phyloP scores from a whole-genome alignment of 345 rosid species.

The Moricandia arvensis region DNA sequence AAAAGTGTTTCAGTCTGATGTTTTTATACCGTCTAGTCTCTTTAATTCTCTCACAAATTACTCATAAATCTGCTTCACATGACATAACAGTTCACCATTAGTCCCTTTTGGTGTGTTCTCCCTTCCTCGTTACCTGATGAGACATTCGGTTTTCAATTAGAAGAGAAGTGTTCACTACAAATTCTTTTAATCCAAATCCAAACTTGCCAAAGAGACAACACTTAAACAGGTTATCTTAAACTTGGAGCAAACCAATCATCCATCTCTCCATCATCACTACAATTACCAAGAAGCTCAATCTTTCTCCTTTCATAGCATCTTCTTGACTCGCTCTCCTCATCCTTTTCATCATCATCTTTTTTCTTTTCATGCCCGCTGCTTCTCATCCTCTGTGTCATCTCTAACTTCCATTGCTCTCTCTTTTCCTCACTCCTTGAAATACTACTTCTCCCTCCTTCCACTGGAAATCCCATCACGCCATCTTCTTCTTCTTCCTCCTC shows the following conservation, averaged over 20 bases:
- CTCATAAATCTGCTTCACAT: too few species aligned
- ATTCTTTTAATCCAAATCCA: background rate
- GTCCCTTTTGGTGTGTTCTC: too few species aligned
- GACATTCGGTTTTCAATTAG: too few species aligned
- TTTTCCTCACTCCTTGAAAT: constrained; percentile 43
- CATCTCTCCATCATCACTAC: constrained; percentile 66
- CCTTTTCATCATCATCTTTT: constrained; percentile 27
- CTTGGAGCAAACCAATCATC: constrained; percentile 59
- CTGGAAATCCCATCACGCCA: constrained; percentile 53
- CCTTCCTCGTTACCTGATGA: too few species aligned
- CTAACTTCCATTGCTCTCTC: constrained; percentile 54
- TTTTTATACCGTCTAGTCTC: too few species aligned
- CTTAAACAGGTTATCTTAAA: constrained; percentile 1
- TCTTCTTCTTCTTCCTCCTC: constrained; percentile 31
- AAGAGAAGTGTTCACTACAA: too few species aligned
- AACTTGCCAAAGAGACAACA: background rate
- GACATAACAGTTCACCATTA: too few species aligned
- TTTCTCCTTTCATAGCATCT: constrained; percentile 31
- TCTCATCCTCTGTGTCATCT: constrained; percentile 45
- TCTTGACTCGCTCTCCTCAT: constrained; percentile 19
- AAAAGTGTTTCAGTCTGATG: too few species aligned
- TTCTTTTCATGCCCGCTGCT: constrained; percentile 15
- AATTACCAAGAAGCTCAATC: constrained; percentile 37
- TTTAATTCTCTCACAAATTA: too few species aligned
- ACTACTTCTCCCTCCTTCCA: constrained; percentile 55